Base-by-base conservation (phyloP, 495 filamentous ascomycete species). In the Viridothelium virens region DNA sequence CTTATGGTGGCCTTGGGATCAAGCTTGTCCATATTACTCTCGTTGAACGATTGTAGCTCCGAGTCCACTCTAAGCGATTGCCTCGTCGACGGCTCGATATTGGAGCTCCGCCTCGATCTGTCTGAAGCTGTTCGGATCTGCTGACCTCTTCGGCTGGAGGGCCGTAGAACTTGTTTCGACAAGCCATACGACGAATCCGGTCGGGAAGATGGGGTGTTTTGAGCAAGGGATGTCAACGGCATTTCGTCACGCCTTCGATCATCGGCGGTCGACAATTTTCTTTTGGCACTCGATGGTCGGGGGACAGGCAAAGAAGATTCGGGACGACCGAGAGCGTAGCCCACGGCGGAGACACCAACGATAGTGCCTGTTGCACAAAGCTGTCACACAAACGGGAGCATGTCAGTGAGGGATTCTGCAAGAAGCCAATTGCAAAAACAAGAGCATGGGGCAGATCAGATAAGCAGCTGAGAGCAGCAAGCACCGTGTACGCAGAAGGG, bases 311-410 rank as follows among this genome's bases (percentile, higher is more conserved):
- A 31, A 11, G 53, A 50, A 64, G 76, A 76, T 70, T 84, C 81
- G 39, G 80, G 81, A 72, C 82, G 83, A 74, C 84, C 87, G 70
- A 89, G 79, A 66, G 86, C 83, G 67, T 86, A 80, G 65, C 87
- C 87, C 53, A 85, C 81, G 56, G 86, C 81, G 68, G 87, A 86
- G 68, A 87, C 82, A 75, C 84, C 86, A 74, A 89, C 80, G 65
- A 85, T 87, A 79, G 87, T 88, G 79, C 85, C 84, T 70, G 86
- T 77, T 70, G 87, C 87, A 86, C 87, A 89, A 47, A 89, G 81
- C 87, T 89, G 73, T 72, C 62, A 63, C 64, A 70, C 53, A 59
- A 33, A 59, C 53, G 53, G 63, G 39, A 65, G 39, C 47, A 33
- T 12, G 63, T 47, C 16, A 53, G 36, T 56, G 36, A 47, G 16